These are phyloP conservation scores for Aspergillus fijiensis DNA, from an alignment of 2,329 filamentous ascomycete species.

Conservation along the genomic window DNA sequence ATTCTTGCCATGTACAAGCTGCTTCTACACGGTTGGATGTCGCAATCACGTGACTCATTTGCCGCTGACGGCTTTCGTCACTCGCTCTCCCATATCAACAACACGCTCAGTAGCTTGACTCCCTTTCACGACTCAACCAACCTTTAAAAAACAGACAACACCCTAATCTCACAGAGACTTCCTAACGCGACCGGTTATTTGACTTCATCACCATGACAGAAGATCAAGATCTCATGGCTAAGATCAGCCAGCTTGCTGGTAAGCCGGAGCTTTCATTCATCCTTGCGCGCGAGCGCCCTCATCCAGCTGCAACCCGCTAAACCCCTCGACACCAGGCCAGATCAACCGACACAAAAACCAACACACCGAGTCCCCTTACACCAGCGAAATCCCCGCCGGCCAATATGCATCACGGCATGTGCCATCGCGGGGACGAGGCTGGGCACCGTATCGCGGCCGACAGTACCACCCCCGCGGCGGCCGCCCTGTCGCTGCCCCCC, in stretches of 20 bases:
- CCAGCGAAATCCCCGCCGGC: constrained; percentile 21
- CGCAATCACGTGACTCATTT: neutral
- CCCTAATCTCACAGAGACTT: neutral
- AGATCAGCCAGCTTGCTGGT: constrained; percentile 60
- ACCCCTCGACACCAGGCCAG: constrained; percentile 56
- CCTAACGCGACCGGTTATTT: constrained; percentile 11
- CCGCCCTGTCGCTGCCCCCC: constrained; percentile 35
- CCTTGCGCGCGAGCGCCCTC: constrained; percentile 44
- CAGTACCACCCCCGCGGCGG: constrained; percentile 39
- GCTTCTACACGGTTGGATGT: neutral
- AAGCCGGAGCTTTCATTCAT: constrained; percentile 23
- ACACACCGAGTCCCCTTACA: constrained; percentile 21
- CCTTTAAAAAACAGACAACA: neutral
- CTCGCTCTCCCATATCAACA: neutral
- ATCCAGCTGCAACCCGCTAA: constrained; percentile 11
- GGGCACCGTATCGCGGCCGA: constrained; percentile 47
- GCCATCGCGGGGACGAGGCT: constrained; percentile 36
- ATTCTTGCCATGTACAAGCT: too few relatives aligned
- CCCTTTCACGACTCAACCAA: neutral
- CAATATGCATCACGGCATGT: constrained; percentile 31
- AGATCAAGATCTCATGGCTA: constrained; percentile 55
- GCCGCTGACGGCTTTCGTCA: neutral
- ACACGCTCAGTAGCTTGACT: neutral
- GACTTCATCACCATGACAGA: constrained; percentile 48
- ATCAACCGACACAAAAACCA: constrained; percentile 78